phyloP scores from a whole-genome alignment of 2,329 filamentous ascomycete genomes.

The Orbilia quercus region DNA sequence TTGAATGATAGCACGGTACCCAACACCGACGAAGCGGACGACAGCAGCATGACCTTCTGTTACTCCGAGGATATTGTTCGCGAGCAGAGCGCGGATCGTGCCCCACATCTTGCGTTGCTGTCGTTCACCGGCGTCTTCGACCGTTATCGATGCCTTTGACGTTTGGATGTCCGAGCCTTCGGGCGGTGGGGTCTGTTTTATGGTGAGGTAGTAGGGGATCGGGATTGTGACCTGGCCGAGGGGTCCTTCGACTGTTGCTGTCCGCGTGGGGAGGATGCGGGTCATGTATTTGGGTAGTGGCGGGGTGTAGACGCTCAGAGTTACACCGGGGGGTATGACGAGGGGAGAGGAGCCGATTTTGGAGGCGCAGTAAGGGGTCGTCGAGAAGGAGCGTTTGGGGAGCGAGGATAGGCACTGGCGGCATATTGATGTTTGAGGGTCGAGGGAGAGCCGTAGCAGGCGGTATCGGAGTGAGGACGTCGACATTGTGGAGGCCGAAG shows the following conservation, averaged over 20 bases:
- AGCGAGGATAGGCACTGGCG: slow-evolving; percentile 34
- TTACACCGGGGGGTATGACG: slow-evolving; percentile 84
- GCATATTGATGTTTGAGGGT: slow-evolving; percentile 32
- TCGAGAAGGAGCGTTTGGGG: slow-evolving; percentile 74
- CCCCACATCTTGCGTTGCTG: slow-evolving; percentile 97
- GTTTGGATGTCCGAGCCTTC: slow-evolving; percentile 71
- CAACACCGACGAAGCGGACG: slow-evolving; percentile 90
- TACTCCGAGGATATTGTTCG: slow-evolving; percentile 90
- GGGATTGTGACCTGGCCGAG: slow-evolving; percentile 79
- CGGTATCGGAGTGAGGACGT: slow-evolving; percentile 33
- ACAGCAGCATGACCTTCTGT: slow-evolving; percentile 97
- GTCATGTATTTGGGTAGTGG: slow-evolving; percentile 60
- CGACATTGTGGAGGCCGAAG: slow-evolving; percentile 19
- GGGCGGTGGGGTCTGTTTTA: slow-evolving; percentile 45
- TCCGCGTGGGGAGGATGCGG: slow-evolving; percentile 22
- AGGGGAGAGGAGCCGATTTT: slow-evolving; percentile 87
- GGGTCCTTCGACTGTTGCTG: slow-evolving; percentile 53
- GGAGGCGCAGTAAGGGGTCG: slow-evolving; percentile 74
- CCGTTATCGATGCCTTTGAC: slow-evolving; percentile 74
- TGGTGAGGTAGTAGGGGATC: slow-evolving; percentile 79
- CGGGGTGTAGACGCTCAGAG: slow-evolving; percentile 76
- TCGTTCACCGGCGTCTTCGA: slow-evolving; percentile 75
- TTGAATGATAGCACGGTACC: slow-evolving; percentile 91
- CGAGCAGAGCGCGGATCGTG: slow-evolving; percentile 87
- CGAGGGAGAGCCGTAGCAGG: slow-evolving; percentile 31